phyloP scores from a whole-genome alignment of 2,329 filamentous ascomycete genomes.

The Myriangium duriaei region DNA sequence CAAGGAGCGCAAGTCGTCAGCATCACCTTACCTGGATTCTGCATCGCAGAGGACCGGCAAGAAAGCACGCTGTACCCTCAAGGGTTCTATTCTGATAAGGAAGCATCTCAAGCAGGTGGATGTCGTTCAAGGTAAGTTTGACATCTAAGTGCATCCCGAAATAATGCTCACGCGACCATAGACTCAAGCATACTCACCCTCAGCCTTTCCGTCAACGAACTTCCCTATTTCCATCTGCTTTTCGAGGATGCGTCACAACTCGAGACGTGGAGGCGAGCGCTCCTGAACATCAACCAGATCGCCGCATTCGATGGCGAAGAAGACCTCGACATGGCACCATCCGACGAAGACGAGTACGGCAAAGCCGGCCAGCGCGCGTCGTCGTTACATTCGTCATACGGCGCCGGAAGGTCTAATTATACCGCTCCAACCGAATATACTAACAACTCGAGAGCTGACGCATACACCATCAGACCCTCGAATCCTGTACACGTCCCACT shows the following conservation, averaged over 20 bases:
- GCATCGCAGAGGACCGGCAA: slow-evolving; percentile 15
- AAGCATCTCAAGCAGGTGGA: slow-evolving; percentile 94
- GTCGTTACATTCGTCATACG: slow-evolving; percentile 66
- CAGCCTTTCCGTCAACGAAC: slow-evolving; percentile 77
- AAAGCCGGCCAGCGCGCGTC: slow-evolving; percentile 51
- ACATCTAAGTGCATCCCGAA: not conserved
- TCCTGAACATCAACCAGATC: slow-evolving; percentile 65
- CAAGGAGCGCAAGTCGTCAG: slow-evolving; percentile 73
- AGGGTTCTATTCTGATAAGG: slow-evolving; percentile 96
- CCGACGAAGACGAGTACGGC: slow-evolving; percentile 78
- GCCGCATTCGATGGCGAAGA: slow-evolving; percentile 51
- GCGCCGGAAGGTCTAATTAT: slow-evolving; percentile 66
- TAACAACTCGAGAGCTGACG: slow-evolving; percentile 39
- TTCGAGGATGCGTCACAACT: slow-evolving; percentile 76
- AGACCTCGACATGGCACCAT: slow-evolving; percentile 73
- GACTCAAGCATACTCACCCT: slow-evolving; percentile 81
- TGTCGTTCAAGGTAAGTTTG: slow-evolving; percentile 32
- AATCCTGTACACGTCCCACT: slow-evolving; percentile 71
- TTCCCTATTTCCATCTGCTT: slow-evolving; percentile 86
- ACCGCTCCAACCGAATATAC: slow-evolving; percentile 92
- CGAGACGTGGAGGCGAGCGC: slow-evolving; percentile 78
- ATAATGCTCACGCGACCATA: slow-evolving; percentile 18
- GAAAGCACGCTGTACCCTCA: slow-evolving; percentile 66
- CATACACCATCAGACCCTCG: slow-evolving; percentile 33
- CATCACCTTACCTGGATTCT: slow-evolving; percentile 8